Conservation (phyloP, 2,329 filamentous ascomycete genomes). For the Coniochaeta sp. region DNA sequence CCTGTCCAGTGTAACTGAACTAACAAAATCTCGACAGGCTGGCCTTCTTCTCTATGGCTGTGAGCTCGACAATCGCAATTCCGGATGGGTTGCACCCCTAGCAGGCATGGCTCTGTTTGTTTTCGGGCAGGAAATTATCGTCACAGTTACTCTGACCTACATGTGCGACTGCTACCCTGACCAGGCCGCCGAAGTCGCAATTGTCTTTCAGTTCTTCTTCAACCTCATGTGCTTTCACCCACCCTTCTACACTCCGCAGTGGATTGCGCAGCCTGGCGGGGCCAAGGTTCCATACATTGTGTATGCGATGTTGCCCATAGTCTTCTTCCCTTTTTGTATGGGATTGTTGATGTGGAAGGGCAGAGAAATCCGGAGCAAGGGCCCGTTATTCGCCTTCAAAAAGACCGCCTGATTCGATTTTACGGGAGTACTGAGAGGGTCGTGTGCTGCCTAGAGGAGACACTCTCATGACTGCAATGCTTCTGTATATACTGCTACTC, state of each 20-base stretch:
- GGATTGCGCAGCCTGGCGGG: conserved; percentile 6
- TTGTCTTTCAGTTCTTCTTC: conserved; percentile 12
- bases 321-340: conserved; percentile 6
- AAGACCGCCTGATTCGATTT: neutral
- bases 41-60: conserved; percentile 9
- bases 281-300: conserved; percentile 9
- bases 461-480: too few relatives aligned
- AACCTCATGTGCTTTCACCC: conserved; percentile 12
- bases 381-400: neutral
- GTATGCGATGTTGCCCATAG: conserved; percentile 7
- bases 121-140: conserved; percentile 9
- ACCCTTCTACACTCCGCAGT: conserved; percentile 11
- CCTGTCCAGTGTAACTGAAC: neutral
- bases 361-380: conserved; percentile 6
- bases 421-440: neutral
- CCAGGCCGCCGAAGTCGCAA: conserved; percentile 9
- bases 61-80: conserved; percentile 5
- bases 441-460: neutral
- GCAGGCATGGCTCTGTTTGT: conserved; percentile 6
- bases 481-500: too few relatives aligned
- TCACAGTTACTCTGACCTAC: conserved; percentile 12
- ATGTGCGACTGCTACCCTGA: conserved; percentile 11
- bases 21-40: neutral
- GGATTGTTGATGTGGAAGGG: conserved; percentile 10
- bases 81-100: conserved; percentile 5